Evolutionary conservation across 805 yeast species (phyloP).

Genomic region (Komagataella pastoris): DNA sequence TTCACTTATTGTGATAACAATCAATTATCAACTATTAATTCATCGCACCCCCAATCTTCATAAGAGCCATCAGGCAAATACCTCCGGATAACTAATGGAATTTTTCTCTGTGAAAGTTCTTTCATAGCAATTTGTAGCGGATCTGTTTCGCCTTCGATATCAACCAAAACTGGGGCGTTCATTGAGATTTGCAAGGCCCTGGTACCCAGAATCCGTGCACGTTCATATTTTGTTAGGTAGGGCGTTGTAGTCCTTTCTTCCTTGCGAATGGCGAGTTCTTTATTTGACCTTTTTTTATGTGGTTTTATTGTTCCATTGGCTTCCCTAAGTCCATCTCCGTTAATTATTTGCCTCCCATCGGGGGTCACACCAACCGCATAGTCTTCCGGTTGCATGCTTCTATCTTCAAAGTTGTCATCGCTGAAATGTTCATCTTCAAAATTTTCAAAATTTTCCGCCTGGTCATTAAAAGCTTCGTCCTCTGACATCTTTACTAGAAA

Average conservation of each 20-base stretch:
- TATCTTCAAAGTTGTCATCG: slow-evolving; percentile 21
- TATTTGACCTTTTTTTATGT: slow-evolving; percentile 47
- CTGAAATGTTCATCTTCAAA: slow-evolving; percentile 66
- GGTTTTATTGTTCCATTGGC: slow-evolving; percentile 31
- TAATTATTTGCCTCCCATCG: slow-evolving; percentile 63
- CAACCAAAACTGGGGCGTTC: slow-evolving; percentile 97
- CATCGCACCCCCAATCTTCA: slow-evolving; percentile 99
- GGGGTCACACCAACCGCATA: slow-evolving; percentile 21
- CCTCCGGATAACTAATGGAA: slow-evolving; percentile 91
- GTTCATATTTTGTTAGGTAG: slow-evolving; percentile 96
- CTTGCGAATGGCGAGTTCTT: slow-evolving; percentile 78
- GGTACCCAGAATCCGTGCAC: slow-evolving; percentile 95
- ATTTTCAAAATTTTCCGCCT: slow-evolving; percentile 59
- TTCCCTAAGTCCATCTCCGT: slow-evolving; percentile 43
- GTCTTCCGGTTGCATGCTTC: slow-evolving; percentile 27
- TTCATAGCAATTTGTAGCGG: slow-evolving; percentile 97
- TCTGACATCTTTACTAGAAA: slow-evolving; percentile 29
- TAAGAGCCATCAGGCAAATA: slow-evolving; percentile 93
- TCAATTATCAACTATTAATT: slow-evolving; percentile 67
- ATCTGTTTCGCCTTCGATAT: slow-evolving; percentile 97
- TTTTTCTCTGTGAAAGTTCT: slow-evolving; percentile 87
- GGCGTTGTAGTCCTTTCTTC: slow-evolving; percentile 93
- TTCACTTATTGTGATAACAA: not conserved
- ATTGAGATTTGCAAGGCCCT: slow-evolving; percentile 94
- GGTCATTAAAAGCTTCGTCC: slow-evolving; percentile 53